These are phyloP conservation scores for Wickerhamomyces chaumierensis DNA, from an alignment of 805 yeast genomes.

Conservation along the genomic window DNA sequence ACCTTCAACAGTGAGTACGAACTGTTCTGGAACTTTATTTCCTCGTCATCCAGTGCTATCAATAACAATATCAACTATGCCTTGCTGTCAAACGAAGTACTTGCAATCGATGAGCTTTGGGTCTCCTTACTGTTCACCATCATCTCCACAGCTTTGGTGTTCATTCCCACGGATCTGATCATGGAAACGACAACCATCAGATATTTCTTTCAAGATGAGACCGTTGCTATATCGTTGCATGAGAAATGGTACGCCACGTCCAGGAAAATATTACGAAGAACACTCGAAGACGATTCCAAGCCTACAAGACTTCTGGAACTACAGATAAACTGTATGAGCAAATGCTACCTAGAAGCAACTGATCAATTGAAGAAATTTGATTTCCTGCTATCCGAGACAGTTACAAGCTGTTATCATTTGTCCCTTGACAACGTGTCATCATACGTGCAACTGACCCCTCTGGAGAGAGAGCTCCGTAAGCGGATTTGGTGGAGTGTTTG, in stretches of 20 bases:
- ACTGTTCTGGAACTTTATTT: slow-evolving; percentile 6
- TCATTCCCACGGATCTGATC: slow-evolving; percentile 6
- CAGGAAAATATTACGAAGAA: slow-evolving; percentile 10
- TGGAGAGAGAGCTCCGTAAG: neutral
- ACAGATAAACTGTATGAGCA: neutral
- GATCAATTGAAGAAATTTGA: neutral
- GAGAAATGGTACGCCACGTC: slow-evolving; percentile 10
- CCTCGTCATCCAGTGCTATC: slow-evolving; percentile 1
- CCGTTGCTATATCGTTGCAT: slow-evolving; percentile 1
- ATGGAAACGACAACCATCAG: slow-evolving; percentile 2
- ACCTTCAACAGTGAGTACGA: slow-evolving; percentile 9
- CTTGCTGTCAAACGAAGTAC: too few species aligned
- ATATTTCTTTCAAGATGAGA: slow-evolving; percentile 2
- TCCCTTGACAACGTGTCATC: neutral
- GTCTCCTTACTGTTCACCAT: slow-evolving; percentile 7
- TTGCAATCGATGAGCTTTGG: slow-evolving; percentile 10
- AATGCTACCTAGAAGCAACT: neutral
- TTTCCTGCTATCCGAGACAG: neutral
- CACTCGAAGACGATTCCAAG: too few species aligned
- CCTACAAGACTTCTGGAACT: slow-evolving; percentile 1
- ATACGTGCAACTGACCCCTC: neutral
- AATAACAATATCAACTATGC: too few species aligned
- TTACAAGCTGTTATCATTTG: neutral
- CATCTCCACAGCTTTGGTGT: slow-evolving; percentile 4
- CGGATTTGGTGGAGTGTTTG: neutral